These are phyloP conservation scores for Moesziomyces aphidis DNA, from an alignment of 1,284 basidiomycete genomes.

Conservation along the genomic window DNA sequence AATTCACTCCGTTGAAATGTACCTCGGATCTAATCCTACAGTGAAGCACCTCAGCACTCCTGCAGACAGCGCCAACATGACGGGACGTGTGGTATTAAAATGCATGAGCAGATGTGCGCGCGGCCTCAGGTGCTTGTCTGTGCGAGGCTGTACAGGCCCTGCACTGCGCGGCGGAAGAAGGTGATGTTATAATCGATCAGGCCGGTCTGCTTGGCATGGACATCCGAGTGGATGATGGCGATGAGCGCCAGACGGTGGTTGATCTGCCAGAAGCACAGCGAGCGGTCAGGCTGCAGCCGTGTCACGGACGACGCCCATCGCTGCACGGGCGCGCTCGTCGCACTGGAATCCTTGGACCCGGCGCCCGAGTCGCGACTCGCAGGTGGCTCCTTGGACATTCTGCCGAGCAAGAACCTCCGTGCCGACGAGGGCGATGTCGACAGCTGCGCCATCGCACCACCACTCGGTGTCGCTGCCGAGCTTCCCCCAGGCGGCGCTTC, in stretches of 20 bases:
- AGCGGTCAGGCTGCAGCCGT: slow-evolving; percentile 78
- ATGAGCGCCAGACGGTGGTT: slow-evolving; percentile 82
- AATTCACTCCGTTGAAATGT: background rate
- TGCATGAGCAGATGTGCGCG: background rate
- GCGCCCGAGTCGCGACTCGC: background rate
- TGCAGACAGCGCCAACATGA: too few relatives aligned
- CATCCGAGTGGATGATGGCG: slow-evolving; percentile 81
- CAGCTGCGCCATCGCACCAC: slow-evolving; percentile 11
- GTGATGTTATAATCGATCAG: slow-evolving; percentile 93
- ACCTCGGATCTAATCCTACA: too few relatives aligned
- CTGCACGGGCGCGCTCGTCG: slow-evolving; percentile 1
- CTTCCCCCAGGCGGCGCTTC: slow-evolving; percentile 5
- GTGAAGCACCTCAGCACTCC: too few relatives aligned
- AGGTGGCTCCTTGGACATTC: slow-evolving; percentile 23
- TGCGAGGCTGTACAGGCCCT: slow-evolving; percentile 66
- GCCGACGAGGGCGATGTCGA: slow-evolving; percentile 39
- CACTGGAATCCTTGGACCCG: background rate
- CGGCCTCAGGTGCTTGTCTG: slow-evolving; percentile 33
- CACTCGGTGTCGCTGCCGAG: slow-evolving; percentile 1
- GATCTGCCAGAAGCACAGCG: slow-evolving; percentile 86
- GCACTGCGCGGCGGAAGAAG: slow-evolving; percentile 75
- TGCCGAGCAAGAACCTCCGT: slow-evolving; percentile 25
- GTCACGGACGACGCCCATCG: slow-evolving; percentile 68
- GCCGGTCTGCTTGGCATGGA: slow-evolving; percentile 81
- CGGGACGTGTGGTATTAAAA: too few relatives aligned